Evolutionary conservation across 768 basidiomycete genomes (phyloP).

Genomic region (Rhizopogon vinicolor): DNA sequence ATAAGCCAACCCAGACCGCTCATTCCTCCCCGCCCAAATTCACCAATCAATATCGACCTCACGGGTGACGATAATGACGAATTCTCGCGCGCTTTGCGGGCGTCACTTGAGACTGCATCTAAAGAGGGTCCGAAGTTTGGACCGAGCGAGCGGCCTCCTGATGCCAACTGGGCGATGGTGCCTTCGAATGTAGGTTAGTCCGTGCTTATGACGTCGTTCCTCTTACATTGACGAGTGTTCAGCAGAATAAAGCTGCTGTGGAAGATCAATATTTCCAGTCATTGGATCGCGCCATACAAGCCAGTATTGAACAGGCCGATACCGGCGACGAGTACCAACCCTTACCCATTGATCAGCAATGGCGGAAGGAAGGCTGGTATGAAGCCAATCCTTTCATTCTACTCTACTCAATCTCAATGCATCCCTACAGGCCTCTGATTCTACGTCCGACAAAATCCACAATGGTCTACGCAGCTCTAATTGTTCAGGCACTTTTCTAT

Average conservation of each 20-base stretch:
- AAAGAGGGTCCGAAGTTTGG: constrained; percentile 40
- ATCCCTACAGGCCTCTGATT: constrained; percentile 57
- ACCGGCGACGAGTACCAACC: constrained; percentile 48
- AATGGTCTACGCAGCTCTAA: constrained; percentile 56
- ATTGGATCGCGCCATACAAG: constrained; percentile 68
- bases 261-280: constrained; percentile 48
- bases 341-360: constrained; percentile 44
- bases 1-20: constrained; percentile 1
- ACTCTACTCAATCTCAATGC: constrained; percentile 3
- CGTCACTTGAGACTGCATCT: constrained; percentile 40
- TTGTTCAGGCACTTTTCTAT: constrained; percentile 51
- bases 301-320: constrained; percentile 50
- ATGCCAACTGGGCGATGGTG: constrained; percentile 68
- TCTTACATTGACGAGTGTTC: constrained; percentile 12
- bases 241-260: constrained; percentile 33
- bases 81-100: constrained; percentile 46
- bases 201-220: background rate
- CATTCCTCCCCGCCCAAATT: constrained; percentile 18
- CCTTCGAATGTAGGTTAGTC: constrained; percentile 51
- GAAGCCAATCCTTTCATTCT: constrained; percentile 12
- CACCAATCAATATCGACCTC: constrained; percentile 47
- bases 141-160: constrained; percentile 55
- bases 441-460: constrained; percentile 51
- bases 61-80: constrained; percentile 48
- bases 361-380: constrained; percentile 57